Percentiles rank a stretch among this genome's conserved stretches.
Conservation (phyloP, 1,284 basidiomycete species). For the Ustilago trichophora region DNA sequence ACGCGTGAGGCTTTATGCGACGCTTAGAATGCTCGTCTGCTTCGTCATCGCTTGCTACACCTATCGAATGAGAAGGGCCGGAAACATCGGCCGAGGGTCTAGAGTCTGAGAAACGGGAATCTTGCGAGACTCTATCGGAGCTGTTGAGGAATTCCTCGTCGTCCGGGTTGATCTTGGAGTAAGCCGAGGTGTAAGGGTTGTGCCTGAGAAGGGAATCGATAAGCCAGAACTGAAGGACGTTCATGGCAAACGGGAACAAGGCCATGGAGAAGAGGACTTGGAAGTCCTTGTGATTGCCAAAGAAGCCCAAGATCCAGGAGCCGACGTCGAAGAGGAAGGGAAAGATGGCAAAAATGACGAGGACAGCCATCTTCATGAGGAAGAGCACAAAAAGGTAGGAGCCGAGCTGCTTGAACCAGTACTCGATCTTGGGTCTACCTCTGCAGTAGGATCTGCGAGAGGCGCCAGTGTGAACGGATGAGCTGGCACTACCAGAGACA, state of each 20-base stretch:
- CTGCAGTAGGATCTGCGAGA: slow-evolving; percentile 11
- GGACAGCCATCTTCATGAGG: slow-evolving; percentile 86
- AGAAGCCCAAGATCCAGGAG: slow-evolving; percentile 84
- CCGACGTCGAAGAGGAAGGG: slow-evolving; percentile 77
- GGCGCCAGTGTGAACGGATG: slow-evolving; percentile 7
- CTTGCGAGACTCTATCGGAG: slow-evolving; percentile 31
- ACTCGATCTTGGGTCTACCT: slow-evolving; percentile 64
- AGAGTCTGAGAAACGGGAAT: slow-evolving; percentile 21
- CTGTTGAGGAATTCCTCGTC: slow-evolving; percentile 30
- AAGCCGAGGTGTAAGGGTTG: slow-evolving; percentile 53
- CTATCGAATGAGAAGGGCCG: slow-evolving; percentile 12
- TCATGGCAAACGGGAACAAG: slow-evolving; percentile 91
- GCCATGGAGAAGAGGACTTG: slow-evolving; percentile 76
- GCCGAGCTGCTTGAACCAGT: slow-evolving; percentile 84
- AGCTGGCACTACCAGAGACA: not conserved
- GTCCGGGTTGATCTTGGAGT: slow-evolving; percentile 44
- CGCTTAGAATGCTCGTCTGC: not conserved
- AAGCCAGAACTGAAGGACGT: slow-evolving; percentile 64
- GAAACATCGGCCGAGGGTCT: not conserved
- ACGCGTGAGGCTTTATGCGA: slow-evolving; percentile 20
- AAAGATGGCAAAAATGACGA: slow-evolving; percentile 75
- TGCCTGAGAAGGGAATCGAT: slow-evolving; percentile 63
- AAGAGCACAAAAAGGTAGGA: slow-evolving; percentile 82
- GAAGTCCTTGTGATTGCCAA: slow-evolving; percentile 70
- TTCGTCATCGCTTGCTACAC: slow-evolving; percentile 21